These are phyloP conservation scores for Lactifluus hygrophoroides DNA, from an alignment of 768 basidiomycete genomes.

Conservation along the genomic window DNA sequence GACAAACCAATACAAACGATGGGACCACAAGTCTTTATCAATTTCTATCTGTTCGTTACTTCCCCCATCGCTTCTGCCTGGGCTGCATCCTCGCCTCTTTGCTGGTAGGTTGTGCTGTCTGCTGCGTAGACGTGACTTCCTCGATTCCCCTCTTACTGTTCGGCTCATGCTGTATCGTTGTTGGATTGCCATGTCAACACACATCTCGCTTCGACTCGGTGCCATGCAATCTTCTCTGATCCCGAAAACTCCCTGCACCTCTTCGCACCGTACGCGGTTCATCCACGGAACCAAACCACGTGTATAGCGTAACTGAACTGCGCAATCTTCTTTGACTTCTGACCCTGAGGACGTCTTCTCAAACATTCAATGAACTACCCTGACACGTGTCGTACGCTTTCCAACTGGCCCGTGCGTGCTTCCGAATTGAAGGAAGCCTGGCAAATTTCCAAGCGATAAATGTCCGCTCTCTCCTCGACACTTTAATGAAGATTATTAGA, in stretches of 20 bases:
- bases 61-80: too few species aligned
- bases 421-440: not conserved
- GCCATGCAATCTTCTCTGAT: not conserved
- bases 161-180: not conserved
- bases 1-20: too few species aligned
- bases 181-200: not conserved
- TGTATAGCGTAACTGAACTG: not conserved
- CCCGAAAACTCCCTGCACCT: not conserved
- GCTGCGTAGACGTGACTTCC: not conserved
- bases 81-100: too few species aligned
- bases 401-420: not conserved
- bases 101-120: not conserved
- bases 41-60: too few species aligned
- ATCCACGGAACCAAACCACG: not conserved
- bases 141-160: not conserved
- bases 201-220: not conserved
- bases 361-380: not conserved
- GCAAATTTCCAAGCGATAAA: not conserved
- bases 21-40: not conserved
- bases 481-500: not conserved
- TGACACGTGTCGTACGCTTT: not conserved
- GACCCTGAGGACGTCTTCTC: constrained; percentile 3
- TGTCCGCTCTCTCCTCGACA: not conserved
- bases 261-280: not conserved
- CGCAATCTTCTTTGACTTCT: not conserved